Base-by-base conservation (phyloP, 495 filamentous ascomycete species). In the Endocarpon pusillum region DNA sequence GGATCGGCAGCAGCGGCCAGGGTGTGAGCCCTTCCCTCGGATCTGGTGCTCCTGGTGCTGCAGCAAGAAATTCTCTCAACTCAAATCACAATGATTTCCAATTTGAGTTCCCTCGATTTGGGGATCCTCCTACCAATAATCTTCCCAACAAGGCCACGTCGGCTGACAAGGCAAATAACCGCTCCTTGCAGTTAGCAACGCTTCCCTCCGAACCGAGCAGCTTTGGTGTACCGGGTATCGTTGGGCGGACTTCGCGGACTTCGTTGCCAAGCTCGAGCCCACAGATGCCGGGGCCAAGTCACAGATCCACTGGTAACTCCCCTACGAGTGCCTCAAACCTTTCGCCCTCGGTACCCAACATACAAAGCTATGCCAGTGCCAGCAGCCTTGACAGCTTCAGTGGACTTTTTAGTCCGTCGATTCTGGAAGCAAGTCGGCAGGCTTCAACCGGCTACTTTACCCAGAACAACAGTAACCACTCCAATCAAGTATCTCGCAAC, bases 41-140 rank as follows among this genome's bases (percentile, higher is more conserved):
- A 45, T 39, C 21, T 43, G 33, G 35, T 18, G 30, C 41, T 5
- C 18, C 41, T 1, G 31, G 38, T 16, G 28, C 12, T 7, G 12
- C 12, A 5, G 8, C 14, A 26, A n/a, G 25, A 59, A 52, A 17
- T 28, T 54, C 9, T 46, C 62, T 10, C n/a, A 67, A 66, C 15
- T 49, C 74, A 39, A 76, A 72, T 45, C 80, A 81, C 32, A 76
- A 67, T 42, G 80, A 87, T 48, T 96, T 97, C 49, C 70, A 83
- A 44, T 96, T 92, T 42, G 85, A 94, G 40, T 96, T 96, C 46
- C 89, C 89, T 36, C 81, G 77, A 52, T 94, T 94, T 51, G 89
- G 89, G 24, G 66, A 69, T 39, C 60, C 85, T 16, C 79, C 81
- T 1, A 75, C 71, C 9, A 61, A 70, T n/a, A 63, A 71, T 21